Conservation (phyloP, 2,329 filamentous ascomycete species). For the Chaetomiaceae sp. region DNA sequence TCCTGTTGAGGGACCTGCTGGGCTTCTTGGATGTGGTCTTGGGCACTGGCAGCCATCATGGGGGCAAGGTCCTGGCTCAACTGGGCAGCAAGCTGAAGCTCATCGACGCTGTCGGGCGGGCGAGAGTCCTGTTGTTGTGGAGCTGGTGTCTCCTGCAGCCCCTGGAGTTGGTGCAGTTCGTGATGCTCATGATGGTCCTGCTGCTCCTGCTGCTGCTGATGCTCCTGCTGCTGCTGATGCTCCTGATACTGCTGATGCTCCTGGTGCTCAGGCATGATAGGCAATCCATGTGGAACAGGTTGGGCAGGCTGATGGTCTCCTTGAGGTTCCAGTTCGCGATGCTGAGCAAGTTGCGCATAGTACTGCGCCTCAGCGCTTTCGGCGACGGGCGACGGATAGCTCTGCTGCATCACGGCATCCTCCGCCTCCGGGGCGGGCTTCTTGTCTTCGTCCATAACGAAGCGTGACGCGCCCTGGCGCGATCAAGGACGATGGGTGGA, state of each 20-base stretch:
- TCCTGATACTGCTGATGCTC: constrained; percentile 25
- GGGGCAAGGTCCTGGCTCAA: constrained; percentile 52
- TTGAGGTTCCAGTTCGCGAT: constrained; percentile 22
- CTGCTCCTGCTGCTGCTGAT: constrained; percentile 28
- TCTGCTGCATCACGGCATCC: constrained; percentile 34
- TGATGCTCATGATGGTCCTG: constrained; percentile 23
- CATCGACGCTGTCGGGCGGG: constrained; percentile 45
- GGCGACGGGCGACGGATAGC: constrained; percentile 44
- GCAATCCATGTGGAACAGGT: constrained; percentile 27
- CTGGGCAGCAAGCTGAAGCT: constrained; percentile 56
- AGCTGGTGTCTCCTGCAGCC: constrained; percentile 33
- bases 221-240: constrained; percentile 25
- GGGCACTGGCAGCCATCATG: constrained; percentile 42
- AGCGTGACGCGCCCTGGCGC: too few relatives aligned
- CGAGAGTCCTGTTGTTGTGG: constrained; percentile 42
- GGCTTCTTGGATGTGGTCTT: constrained; percentile 34
- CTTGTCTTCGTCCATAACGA: constrained; percentile 31
- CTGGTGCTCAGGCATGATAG: constrained; percentile 16
- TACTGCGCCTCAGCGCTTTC: constrained; percentile 43
- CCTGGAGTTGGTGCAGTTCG: constrained; percentile 26
- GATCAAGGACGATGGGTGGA: too few relatives aligned
- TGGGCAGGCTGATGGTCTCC: constrained; percentile 23
- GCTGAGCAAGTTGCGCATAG: constrained; percentile 38
- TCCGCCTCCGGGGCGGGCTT: constrained; percentile 34
- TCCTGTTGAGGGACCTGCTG: constrained; percentile 5